These are phyloP conservation scores for Barnettozyma salicaria DNA, from an alignment of 805 yeast species.

Conservation along the genomic window DNA sequence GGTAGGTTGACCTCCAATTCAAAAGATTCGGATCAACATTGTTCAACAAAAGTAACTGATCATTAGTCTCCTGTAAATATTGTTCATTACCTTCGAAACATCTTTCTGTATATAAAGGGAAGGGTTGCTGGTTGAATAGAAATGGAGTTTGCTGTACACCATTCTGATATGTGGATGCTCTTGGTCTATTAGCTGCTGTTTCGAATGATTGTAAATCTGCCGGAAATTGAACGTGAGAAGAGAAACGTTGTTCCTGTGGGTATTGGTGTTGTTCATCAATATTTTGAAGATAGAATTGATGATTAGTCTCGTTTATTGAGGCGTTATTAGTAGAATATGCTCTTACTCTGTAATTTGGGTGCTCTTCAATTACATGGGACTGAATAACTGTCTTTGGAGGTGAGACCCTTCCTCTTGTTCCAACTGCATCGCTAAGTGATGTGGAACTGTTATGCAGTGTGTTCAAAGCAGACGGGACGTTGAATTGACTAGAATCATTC, in stretches of 20 bases:
- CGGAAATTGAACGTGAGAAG: conserved; percentile 12
- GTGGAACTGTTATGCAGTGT: conserved; percentile 8
- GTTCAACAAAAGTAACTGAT: conserved; percentile 38
- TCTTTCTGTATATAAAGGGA: conserved; percentile 1
- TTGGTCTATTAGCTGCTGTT: conserved; percentile 34
- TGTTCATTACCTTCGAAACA: conserved; percentile 1
- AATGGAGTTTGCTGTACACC: conserved; percentile 27
- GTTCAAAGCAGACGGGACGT: conserved; percentile 2
- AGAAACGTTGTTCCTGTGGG: conserved; percentile 12
- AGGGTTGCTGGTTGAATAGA: conserved; percentile 17
- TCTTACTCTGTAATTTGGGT: conserved; percentile 19
- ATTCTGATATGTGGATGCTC: conserved; percentile 37
- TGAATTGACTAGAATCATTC: conserved; percentile 36
- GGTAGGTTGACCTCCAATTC: conserved; percentile 63
- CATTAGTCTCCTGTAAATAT: conserved; percentile 12
- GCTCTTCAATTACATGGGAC: conserved; percentile 17
- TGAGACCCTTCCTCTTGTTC: conserved; percentile 17
- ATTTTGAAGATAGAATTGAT: conserved; percentile 13
- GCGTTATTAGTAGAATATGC: conserved; percentile 25
- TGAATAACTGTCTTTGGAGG: conserved; percentile 15
- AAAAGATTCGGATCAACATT: conserved; percentile 54
- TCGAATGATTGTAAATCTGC: conserved; percentile 1
- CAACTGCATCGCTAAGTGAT: conserved; percentile 7
- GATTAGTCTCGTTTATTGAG: conserved; percentile 17
- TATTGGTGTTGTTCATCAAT: conserved; percentile 12